phyloP scores from a whole-genome alignment of 2,329 filamentous ascomycete genomes.

The Aureobasidium leucospermi region DNA sequence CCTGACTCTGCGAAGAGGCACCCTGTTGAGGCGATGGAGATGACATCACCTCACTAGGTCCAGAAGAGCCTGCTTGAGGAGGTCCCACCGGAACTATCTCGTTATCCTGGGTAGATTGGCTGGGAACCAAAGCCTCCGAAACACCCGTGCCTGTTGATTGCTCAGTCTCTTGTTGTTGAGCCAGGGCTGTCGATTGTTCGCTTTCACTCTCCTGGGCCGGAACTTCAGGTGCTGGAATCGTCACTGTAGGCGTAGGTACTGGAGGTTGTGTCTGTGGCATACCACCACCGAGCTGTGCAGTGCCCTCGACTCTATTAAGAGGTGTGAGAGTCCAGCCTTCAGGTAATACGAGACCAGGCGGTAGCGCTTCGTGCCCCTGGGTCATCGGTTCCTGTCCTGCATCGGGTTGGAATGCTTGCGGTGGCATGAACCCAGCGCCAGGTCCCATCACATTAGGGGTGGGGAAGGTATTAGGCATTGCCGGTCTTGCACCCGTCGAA shows the following conservation, averaged over 20 bases:
- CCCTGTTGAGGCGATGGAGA: background rate
- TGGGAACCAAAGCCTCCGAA: background rate
- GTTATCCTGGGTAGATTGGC: background rate
- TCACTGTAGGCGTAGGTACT: background rate
- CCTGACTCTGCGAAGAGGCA: background rate
- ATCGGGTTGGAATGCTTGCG: constrained; percentile 25
- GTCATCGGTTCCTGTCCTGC: constrained; percentile 28
- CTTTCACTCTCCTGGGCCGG: no score
- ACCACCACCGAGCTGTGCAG: background rate
- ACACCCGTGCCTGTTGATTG: background rate
- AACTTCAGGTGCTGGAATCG: background rate
- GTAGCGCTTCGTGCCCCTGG: constrained; percentile 40
- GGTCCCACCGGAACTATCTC: background rate
- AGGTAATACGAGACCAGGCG: constrained; percentile 45
- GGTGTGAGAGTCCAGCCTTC: constrained; percentile 46
- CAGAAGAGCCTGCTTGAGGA: background rate
- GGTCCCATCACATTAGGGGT: background rate
- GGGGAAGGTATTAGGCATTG: background rate
- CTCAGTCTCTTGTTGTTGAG: background rate
- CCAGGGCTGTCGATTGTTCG: background rate
- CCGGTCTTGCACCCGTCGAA: constrained; percentile 1
- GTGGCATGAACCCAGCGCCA: constrained; percentile 21
- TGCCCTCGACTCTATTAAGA: constrained; percentile 29
- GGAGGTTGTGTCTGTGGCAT: background rate
- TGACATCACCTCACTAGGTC: background rate